These are phyloP conservation scores for Halophytophthora polymorphica DNA, from an alignment of 352 stramenopile species.

Conservation along the genomic window DNA sequence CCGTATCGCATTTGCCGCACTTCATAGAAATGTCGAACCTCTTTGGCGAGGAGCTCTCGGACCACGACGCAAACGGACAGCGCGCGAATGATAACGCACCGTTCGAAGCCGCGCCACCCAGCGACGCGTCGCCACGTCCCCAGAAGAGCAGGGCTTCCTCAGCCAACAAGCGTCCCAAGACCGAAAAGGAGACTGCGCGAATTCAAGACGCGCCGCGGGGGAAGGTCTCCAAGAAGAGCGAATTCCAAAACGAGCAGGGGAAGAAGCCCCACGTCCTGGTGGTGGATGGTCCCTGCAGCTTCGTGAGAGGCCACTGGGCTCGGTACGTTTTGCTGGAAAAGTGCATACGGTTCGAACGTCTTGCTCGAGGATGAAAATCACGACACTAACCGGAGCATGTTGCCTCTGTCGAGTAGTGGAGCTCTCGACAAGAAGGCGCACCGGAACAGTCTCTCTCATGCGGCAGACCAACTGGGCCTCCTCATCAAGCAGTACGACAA, in stretches of 20 bases:
- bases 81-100: conserved; percentile 6
- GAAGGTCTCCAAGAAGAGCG: neutral
- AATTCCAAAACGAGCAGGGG: neutral
- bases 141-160: neutral
- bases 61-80: conserved; percentile 23
- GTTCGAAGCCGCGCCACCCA: neutral
- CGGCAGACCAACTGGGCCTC: conserved; percentile 11
- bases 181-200: neutral
- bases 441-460: no score
- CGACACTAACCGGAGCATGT: no score
- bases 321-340: conserved; percentile 20
- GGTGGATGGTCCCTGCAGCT: conserved; percentile 31
- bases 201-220: neutral
- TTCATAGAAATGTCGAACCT: conserved; percentile 47
- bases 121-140: neutral
- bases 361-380: conserved; percentile 14
- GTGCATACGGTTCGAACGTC: conserved; percentile 2
- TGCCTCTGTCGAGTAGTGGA: no score
- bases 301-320: conserved; percentile 18
- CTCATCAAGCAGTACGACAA: conserved; percentile 13
- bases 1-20: neutral
- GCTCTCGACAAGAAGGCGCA: no score
- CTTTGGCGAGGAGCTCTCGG: conserved; percentile 45
- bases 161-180: neutral
- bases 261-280: conserved; percentile 12